A percentile compares a stretch with the other conserved stretches of the same genome.
Evolutionary conservation across 352 stramenopile genomes (phyloP).

Genomic region (Halophytophthora polymorphica): DNA sequence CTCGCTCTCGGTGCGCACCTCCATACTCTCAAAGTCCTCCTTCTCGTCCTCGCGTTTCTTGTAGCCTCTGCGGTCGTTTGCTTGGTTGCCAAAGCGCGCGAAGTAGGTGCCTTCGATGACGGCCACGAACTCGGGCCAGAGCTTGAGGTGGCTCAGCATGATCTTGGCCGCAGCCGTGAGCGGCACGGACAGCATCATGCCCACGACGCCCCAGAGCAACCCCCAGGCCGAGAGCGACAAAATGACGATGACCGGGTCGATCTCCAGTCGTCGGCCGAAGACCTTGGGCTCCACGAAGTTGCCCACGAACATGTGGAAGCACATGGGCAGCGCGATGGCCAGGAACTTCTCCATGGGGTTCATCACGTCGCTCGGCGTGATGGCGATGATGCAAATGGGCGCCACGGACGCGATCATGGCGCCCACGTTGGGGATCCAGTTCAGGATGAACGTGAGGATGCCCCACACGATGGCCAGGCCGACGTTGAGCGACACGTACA

Average conservation of each 20-base stretch:
- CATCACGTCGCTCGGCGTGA: conserved; percentile 81
- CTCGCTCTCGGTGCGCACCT: conserved; percentile 71
- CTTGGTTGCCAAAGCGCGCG: conserved; percentile 62
- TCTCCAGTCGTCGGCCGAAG: conserved; percentile 84
- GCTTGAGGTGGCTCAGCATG: conserved; percentile 81
- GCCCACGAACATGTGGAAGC: conserved; percentile 87
- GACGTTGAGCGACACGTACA: conserved; percentile 89
- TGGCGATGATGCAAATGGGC: conserved; percentile 85
- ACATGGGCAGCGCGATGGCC: conserved; percentile 80
- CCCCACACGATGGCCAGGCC: conserved; percentile 85
- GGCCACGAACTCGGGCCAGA: conserved; percentile 86
- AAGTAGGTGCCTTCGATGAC: conserved; percentile 88
- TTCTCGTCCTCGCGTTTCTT: conserved; percentile 78
- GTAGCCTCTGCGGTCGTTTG: conserved; percentile 29
- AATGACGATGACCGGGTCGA: conserved; percentile 85
- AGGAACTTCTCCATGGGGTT: conserved; percentile 89
- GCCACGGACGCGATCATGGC: conserved; percentile 85
- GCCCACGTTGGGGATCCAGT: conserved; percentile 89
- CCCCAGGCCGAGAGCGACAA: conserved; percentile 86
- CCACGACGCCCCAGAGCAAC: conserved; percentile 81
- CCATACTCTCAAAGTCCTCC: conserved; percentile 75
- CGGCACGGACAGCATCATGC: conserved; percentile 88
- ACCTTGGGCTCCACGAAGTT: conserved; percentile 89
- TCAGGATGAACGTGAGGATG: conserved; percentile 87
- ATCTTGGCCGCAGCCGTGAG: conserved; percentile 85